phyloP scores from a whole-genome alignment of 2,329 filamentous ascomycete species.

The Ascochyta clinopodiicola region DNA sequence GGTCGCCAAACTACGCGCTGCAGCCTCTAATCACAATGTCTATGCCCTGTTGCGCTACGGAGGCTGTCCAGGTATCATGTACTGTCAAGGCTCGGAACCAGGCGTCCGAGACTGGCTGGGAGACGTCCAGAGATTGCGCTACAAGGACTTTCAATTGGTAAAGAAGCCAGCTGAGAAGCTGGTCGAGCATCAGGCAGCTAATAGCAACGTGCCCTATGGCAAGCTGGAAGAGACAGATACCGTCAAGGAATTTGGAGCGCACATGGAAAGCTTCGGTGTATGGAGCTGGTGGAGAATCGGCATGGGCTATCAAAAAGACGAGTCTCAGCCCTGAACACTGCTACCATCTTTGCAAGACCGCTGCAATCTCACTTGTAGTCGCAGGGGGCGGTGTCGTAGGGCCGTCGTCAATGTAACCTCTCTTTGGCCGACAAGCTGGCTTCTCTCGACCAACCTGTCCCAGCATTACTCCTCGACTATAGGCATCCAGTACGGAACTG shows the following conservation, averaged over 20 bases:
- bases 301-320: constrained; percentile 62
- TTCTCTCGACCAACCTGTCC: constrained; percentile 46
- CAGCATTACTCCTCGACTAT: constrained; percentile 53
- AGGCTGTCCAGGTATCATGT: constrained; percentile 78
- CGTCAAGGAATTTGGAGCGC: constrained; percentile 68
- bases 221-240: constrained; percentile 64
- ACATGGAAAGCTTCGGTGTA: constrained; percentile 67
- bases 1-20: constrained; percentile 67
- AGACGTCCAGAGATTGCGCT: constrained; percentile 67
- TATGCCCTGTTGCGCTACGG: constrained; percentile 72
- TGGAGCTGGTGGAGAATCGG: constrained; percentile 70
- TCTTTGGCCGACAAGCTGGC: constrained; percentile 52
- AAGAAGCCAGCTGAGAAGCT: constrained; percentile 56
- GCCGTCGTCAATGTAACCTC: constrained; percentile 50
- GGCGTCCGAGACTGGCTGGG: constrained; percentile 69
- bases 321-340: constrained; percentile 14
- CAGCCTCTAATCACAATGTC: constrained; percentile 65
- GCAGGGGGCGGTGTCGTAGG: constrained; percentile 51
- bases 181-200: neutral
- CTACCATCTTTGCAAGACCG: constrained; percentile 38
- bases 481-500: constrained; percentile 44
- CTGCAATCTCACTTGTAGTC: constrained; percentile 50
- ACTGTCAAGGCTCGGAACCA: constrained; percentile 68
- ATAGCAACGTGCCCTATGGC: constrained; percentile 25
- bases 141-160: constrained; percentile 75